Base-by-base conservation (phyloP, 1,284 basidiomycete species). In the Cryptococcus hybrid region DNA sequence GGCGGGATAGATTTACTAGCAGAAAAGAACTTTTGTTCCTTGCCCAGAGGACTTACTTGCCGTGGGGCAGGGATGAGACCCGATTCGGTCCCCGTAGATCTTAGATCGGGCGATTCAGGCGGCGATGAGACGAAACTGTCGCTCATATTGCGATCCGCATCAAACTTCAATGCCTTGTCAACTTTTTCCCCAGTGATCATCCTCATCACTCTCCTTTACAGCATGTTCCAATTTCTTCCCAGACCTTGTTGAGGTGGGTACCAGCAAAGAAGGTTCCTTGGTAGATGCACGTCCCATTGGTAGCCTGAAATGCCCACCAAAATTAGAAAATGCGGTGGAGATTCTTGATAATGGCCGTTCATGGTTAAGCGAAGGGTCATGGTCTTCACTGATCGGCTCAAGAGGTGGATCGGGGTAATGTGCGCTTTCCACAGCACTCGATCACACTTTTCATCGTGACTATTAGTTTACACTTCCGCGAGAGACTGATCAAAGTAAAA, bases 391-490 rank as follows among this genome's bases (percentile, higher is more conserved):
- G 4, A 47, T 15, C 9, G 55, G 34, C 36, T 66, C 64, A n/a
- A 30, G 2, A 2, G 34, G 34, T 3, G 50, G 49, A 57, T 73
- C 73, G 7, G 74, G 11, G 66, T 60, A 35, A 77, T 61, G 48
- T 72, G 70, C 0, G 74, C 63, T 57, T 77, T 78, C 76, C 74
- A 79, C 4, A 79, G 62, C 3, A 79, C 75, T 13, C 78, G 65
- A 57, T 79, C 78, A 59, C 78, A 79, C 76, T 76, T 56, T 11
- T 9, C 15, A 24, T 7, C 8, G 50, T 11, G 5, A 38, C 24
- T 40, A 18, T 18, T 18, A 18, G 18, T 18, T 18, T 18, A 18
- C 18, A 18, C 18, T 18, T 18, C 12, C 11, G 8, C 24, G 12
- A 12, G 44, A 50, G n/a, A 12, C 39, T 38, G 8, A 38, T 15